Conservation (phyloP, 2,329 filamentous ascomycete genomes). For the Diplodia scrobiculata region DNA sequence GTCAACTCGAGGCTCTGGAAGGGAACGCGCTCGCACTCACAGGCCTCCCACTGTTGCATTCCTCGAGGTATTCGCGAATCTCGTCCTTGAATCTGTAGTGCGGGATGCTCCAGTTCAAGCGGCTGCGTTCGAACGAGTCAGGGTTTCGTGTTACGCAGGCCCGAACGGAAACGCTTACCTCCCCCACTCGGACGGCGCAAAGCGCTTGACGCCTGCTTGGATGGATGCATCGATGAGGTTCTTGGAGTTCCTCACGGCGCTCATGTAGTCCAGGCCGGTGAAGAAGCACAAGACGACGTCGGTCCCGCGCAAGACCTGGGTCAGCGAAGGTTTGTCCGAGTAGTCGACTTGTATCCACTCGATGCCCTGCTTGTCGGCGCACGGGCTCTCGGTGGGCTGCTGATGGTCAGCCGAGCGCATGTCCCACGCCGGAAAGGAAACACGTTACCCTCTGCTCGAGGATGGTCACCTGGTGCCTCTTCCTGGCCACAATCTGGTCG, state of each 20-base stretch:
- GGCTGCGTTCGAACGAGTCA: background rate
- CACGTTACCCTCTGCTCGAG: conserved; percentile 52
- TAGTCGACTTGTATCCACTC: conserved; percentile 53
- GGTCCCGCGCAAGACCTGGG: conserved; percentile 48
- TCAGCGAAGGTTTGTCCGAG: conserved; percentile 44
- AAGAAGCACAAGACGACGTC: conserved; percentile 60
- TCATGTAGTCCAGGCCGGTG: conserved; percentile 35
- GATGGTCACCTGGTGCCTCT: conserved; percentile 58
- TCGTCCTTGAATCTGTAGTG: conserved; percentile 57
- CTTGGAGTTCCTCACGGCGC: conserved; percentile 35
- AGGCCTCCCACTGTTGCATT: conserved; percentile 54
- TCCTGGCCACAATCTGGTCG: conserved; percentile 52
- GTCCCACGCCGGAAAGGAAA: background rate
- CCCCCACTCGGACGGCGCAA: conserved; percentile 43
- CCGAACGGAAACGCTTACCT: conserved; percentile 39
- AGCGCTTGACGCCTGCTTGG: conserved; percentile 40
- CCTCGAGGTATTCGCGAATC: conserved; percentile 54
- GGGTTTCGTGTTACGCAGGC: background rate
- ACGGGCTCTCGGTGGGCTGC: conserved; percentile 31
- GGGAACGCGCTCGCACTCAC: conserved; percentile 34
- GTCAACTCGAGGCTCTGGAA: background rate
- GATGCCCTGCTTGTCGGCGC: conserved; percentile 38
- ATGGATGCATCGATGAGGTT: conserved; percentile 48
- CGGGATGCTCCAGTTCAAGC: conserved; percentile 41
- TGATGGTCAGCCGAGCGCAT: conserved; percentile 26